A percentile compares a stretch with the other conserved stretches of the same genome.
Conservation (phyloP, 2,329 filamentous ascomycete species). For the Pseudopithomyces maydicus region DNA sequence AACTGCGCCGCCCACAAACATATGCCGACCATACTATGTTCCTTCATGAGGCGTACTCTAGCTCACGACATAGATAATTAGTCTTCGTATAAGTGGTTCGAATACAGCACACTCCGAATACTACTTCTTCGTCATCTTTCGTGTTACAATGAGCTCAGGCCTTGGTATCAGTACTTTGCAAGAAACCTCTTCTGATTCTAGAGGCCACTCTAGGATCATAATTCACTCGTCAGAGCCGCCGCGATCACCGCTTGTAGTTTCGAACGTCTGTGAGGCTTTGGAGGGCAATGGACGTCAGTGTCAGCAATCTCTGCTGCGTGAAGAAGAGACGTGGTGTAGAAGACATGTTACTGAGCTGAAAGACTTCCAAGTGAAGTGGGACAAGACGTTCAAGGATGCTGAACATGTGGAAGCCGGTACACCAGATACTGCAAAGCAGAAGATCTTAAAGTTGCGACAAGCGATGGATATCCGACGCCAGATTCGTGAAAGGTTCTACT, state of each 20-base stretch:
- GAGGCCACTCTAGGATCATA: background rate
- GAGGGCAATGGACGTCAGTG: slow-evolving; percentile 29
- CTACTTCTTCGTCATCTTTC: background rate
- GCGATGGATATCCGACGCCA: slow-evolving; percentile 28
- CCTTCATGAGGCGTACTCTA: background rate
- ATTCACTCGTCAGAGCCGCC: background rate
- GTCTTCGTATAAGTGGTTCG: background rate
- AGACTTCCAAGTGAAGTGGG: slow-evolving; percentile 23
- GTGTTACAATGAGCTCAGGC: background rate
- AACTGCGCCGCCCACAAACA: background rate
- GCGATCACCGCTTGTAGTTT: background rate
- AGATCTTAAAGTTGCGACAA: slow-evolving; percentile 28
- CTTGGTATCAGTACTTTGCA: background rate
- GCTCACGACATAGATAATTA: too few species aligned
- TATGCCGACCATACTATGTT: background rate
- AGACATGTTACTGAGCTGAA: slow-evolving; percentile 23
- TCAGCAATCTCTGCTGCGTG: slow-evolving; percentile 12
- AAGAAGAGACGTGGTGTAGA: slow-evolving; percentile 27
- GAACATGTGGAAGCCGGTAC: slow-evolving; percentile 20
- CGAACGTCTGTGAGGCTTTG: slow-evolving; percentile 25
- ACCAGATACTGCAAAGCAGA: slow-evolving; percentile 23
- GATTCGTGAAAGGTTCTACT: slow-evolving; percentile 28
- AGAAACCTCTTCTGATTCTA: background rate
- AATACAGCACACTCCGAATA: background rate
- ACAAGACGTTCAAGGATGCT: slow-evolving; percentile 19